Evolutionary conservation across 352 stramenopile genomes (phyloP).

Genomic region (Globisporangium cystogenes): DNA sequence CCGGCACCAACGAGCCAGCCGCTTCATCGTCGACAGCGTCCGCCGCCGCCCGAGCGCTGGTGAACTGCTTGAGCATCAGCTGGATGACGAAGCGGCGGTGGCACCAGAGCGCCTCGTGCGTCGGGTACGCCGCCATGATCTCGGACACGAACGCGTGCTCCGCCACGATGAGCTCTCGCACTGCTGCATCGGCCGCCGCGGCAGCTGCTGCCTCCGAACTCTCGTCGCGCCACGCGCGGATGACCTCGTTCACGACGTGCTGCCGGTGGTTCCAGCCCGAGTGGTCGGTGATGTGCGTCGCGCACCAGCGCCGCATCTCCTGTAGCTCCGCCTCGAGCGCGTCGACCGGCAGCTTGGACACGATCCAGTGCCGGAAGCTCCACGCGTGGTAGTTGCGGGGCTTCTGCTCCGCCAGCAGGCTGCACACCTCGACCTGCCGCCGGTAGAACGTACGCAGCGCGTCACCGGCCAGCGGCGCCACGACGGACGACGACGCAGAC

Average conservation of each 20-base stretch:
- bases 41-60: not conserved
- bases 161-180: constrained; percentile 18
- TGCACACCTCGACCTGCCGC: constrained; percentile 46
- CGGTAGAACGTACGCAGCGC: constrained; percentile 31
- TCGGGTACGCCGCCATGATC: constrained; percentile 40
- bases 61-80: constrained; percentile 20
- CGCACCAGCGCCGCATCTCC: constrained; percentile 51
- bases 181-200: too few species aligned
- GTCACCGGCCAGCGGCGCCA: constrained; percentile 1
- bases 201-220: not conserved
- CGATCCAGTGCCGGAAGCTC: constrained; percentile 79
- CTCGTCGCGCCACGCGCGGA: constrained; percentile 5
- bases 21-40: too few species aligned
- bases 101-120: constrained; percentile 73
- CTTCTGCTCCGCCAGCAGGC: constrained; percentile 49
- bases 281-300: constrained; percentile 64
- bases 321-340: constrained; percentile 37
- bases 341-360: constrained; percentile 24
- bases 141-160: constrained; percentile 52
- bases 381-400: constrained; percentile 82
- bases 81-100: constrained; percentile 68
- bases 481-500: not conserved
- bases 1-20: not conserved
- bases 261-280: constrained; percentile 81
- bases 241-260: constrained; percentile 34